phyloP scores from a whole-genome alignment of 495 filamentous ascomycete species.

The Durotheca rogersii region DNA sequence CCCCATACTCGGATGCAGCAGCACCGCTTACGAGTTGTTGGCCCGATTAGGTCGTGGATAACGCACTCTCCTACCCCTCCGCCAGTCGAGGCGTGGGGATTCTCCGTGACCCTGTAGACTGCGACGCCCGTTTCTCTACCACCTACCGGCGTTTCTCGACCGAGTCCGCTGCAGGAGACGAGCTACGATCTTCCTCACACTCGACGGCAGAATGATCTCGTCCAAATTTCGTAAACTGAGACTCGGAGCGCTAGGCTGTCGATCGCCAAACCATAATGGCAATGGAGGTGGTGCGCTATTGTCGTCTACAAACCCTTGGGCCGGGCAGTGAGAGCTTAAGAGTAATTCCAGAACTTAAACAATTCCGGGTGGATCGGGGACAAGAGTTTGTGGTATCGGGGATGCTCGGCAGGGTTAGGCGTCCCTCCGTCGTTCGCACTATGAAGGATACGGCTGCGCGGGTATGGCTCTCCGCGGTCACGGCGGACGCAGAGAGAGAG shows the following conservation, averaged over 20 bases:
- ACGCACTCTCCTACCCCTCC: neutral
- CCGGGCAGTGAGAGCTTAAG: neutral
- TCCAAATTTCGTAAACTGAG: too few species aligned
- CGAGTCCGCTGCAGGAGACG: conserved; percentile 1
- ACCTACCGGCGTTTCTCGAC: neutral
- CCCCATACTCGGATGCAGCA: conserved; percentile 23
- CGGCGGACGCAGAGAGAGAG: too few species aligned
- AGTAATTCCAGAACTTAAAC: neutral
- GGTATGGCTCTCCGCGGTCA: too few species aligned
- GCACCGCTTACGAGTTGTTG: conserved; percentile 15
- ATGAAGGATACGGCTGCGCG: too few species aligned
- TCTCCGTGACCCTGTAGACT: conserved; percentile 11
- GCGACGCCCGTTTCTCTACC: neutral
- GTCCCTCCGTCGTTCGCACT: too few species aligned
- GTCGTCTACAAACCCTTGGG: neutral
- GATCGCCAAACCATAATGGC: conserved; percentile 1
- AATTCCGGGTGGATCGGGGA: too few species aligned
- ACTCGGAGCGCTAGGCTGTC: conserved; percentile 10
- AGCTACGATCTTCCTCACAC: neutral
- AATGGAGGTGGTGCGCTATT: conserved; percentile 1
- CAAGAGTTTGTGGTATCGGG: too few species aligned
- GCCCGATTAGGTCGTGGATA: conserved; percentile 22
- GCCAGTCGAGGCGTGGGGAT: conserved; percentile 14
- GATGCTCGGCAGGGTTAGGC: too few species aligned
- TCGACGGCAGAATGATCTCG: too few species aligned